Percentiles rank a stretch among this genome's conserved stretches.
Evolutionary conservation across 306 rosid genomes (phyloP).

Genomic region (Medicago truncatula): DNA sequence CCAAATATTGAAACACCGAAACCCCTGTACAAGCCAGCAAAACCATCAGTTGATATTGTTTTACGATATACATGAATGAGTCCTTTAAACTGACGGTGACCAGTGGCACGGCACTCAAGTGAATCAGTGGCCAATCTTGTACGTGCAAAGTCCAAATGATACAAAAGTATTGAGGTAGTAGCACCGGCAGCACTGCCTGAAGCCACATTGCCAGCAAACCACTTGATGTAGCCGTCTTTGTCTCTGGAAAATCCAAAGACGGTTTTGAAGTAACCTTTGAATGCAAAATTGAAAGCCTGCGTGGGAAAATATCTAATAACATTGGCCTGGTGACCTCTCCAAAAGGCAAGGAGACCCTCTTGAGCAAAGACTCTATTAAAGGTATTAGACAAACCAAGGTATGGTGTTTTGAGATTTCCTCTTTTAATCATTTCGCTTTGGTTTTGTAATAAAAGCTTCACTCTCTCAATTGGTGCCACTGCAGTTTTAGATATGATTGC

Average conservation of each 20-base stretch:
- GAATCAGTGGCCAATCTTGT: constrained; percentile 89
- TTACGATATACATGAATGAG: constrained; percentile 76
- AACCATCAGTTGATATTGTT: constrained; percentile 86
- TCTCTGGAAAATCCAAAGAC: constrained; percentile 83
- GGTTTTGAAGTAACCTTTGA: constrained; percentile 96
- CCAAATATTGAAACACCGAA: constrained; percentile 89
- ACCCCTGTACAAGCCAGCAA: constrained; percentile 86
- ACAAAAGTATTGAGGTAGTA: constrained; percentile 79
- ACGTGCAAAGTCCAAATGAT: constrained; percentile 93
- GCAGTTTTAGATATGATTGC: constrained; percentile 73
- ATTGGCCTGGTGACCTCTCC: constrained; percentile 95
- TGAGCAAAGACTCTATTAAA: constrained; percentile 72
- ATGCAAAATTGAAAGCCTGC: constrained; percentile 99
- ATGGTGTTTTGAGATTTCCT: constrained; percentile 81
- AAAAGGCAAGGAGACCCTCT: constrained; percentile 85
- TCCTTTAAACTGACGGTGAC: constrained; percentile 83
- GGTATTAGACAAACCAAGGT: constrained; percentile 69
- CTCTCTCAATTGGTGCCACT: constrained; percentile 94
- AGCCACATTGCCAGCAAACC: constrained; percentile 97
- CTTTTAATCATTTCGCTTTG: constrained; percentile 94
- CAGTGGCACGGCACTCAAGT: constrained; percentile 43
- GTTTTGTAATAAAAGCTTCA: constrained; percentile 91
- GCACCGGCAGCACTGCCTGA: constrained; percentile 99
- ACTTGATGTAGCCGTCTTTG: constrained; percentile 86
- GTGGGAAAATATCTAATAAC: constrained; percentile 92